Percentiles rank a stretch among this genome's conserved stretches.
Evolutionary conservation across 2,329 filamentous ascomycete genomes (phyloP).

Genomic region (Myriosclerotinia scirpicola): DNA sequence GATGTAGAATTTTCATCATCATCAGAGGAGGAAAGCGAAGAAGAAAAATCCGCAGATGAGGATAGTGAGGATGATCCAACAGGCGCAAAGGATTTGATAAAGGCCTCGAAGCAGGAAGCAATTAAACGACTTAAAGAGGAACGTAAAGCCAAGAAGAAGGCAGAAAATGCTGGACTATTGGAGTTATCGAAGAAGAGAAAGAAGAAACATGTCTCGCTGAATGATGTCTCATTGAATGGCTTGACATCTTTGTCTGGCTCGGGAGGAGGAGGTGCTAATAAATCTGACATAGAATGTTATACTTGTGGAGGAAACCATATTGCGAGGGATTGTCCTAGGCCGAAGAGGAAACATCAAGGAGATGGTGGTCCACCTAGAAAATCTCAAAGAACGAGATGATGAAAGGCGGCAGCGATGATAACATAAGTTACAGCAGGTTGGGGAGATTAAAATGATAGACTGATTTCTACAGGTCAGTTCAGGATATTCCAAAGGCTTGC

Average conservation of each 20-base stretch:
- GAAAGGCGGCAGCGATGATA: background rate
- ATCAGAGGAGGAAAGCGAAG: conserved; percentile 38
- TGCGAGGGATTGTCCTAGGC: conserved; percentile 54
- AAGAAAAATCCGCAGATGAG: conserved; percentile 27
- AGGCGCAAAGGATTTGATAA: conserved; percentile 48
- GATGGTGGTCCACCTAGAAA: conserved; percentile 32
- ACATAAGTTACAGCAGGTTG: background rate
- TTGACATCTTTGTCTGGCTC: conserved; percentile 60
- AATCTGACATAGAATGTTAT: conserved; percentile 49
- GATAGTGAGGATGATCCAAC: conserved; percentile 43
- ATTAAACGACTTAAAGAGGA: conserved; percentile 46
- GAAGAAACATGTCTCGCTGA: conserved; percentile 65
- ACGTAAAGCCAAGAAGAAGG: conserved; percentile 49
- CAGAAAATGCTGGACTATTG: conserved; percentile 49
- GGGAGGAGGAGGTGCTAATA: conserved; percentile 37
- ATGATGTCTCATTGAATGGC: conserved; percentile 60
- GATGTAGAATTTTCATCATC: conserved; percentile 41
- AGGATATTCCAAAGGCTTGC: background rate
- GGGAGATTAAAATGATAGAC: background rate
- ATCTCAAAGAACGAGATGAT: conserved; percentile 23
- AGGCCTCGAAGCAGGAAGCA: conserved; percentile 47
- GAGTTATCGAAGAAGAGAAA: conserved; percentile 59
- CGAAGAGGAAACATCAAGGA: conserved; percentile 34
- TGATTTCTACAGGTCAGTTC: background rate
- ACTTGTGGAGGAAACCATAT: conserved; percentile 62